A percentile compares a stretch with the other conserved stretches of the same genome.
Evolutionary conservation across 768 basidiomycete species (phyloP).

Genomic region (Botryobasidium botryosum): DNA sequence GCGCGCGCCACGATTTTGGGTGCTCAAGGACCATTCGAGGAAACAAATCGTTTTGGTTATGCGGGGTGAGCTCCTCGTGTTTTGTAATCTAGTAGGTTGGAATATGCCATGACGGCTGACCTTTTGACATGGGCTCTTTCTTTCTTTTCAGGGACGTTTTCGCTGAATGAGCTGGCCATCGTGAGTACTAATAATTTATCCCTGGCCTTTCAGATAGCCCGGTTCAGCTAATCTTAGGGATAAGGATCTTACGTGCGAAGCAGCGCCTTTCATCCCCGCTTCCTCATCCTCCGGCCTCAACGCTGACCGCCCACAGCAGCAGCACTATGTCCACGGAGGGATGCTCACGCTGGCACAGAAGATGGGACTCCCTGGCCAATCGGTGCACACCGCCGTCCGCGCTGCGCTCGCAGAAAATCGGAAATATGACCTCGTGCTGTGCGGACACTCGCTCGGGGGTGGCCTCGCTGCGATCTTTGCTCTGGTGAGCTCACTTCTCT

Average conservation of each 20-base stretch:
- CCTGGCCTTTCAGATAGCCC: not conserved
- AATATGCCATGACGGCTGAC: no score
- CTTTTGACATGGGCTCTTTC: no score
- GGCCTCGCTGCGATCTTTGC: conserved; percentile 63
- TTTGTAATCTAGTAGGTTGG: conserved; percentile 9
- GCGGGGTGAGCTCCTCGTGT: conserved; percentile 29
- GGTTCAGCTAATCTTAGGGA: not conserved
- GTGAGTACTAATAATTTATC: conserved; percentile 5
- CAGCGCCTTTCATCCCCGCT: conserved; percentile 23
- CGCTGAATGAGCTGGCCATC: conserved; percentile 70
- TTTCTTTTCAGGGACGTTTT: conserved; percentile 48
- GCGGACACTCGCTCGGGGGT: conserved; percentile 73
- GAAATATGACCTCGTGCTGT: conserved; percentile 59
- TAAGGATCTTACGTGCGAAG: conserved; percentile 60
- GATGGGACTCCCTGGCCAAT: conserved; percentile 62
- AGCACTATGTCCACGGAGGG: conserved; percentile 62
- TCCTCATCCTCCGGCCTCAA: conserved; percentile 31
- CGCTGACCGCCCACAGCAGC: conserved; percentile 13
- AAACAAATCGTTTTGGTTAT: conserved; percentile 60
- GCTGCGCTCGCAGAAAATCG: conserved; percentile 52
- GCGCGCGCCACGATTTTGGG: conserved; percentile 65
- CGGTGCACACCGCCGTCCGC: conserved; percentile 57
- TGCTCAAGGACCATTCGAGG: conserved; percentile 63
- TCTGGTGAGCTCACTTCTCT: conserved; percentile 33
- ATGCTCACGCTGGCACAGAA: conserved; percentile 63